Evolutionary conservation across 352 stramenopile species (phyloP), one percentile per base, ranked within the genome.

Genomic region (Phytophthora pistaciae): DNA sequence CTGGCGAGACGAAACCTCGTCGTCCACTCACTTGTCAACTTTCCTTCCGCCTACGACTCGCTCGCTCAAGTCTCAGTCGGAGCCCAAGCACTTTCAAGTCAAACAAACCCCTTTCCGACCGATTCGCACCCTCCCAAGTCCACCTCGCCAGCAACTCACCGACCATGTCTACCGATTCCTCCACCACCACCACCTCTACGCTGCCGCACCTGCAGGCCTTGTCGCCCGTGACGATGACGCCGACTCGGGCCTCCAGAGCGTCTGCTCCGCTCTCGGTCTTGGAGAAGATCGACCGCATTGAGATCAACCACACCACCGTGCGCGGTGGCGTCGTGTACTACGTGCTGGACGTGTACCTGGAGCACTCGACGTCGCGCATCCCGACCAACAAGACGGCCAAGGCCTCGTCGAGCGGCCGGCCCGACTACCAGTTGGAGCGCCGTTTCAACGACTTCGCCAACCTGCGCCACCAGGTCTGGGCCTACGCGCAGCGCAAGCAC

Each of bases 311-410:
- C 25, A 80, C 64, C 21, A 66, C 50, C n/a, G 57, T 79, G 54
- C 80, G 83, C 33, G 66, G 73, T 10, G 77, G 80, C 18, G 80
- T 91, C 46, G 66, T 72, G 0, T 88, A 79, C 64, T 90, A 90
- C 61, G 63, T 82, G 9, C 49, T 90, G 8, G 78, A 93, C 38
- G 75, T 93, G 16, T 93, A 78, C 72, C 66, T 91, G 4, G 61
- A 91, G 68, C 79, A 82, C 59, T 70, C 68, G 38, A 79, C 83
- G 62, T 88, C 70, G n/a, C 83, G 83, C 49, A 89, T 93, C 56
- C 85, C 81, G 48, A 87, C 79, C 18, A 83, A 84, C 69, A 82
- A 86, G 74, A 75, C 56, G 31, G 23, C 58, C 50, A 66, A 85
- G 53, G 42, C 55, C 8, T 29, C 62, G 2, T 42, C 65, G 18